Evolutionary conservation across 495 filamentous ascomycete genomes (phyloP).

Genomic region (Diplogelasinospora grovesii): DNA sequence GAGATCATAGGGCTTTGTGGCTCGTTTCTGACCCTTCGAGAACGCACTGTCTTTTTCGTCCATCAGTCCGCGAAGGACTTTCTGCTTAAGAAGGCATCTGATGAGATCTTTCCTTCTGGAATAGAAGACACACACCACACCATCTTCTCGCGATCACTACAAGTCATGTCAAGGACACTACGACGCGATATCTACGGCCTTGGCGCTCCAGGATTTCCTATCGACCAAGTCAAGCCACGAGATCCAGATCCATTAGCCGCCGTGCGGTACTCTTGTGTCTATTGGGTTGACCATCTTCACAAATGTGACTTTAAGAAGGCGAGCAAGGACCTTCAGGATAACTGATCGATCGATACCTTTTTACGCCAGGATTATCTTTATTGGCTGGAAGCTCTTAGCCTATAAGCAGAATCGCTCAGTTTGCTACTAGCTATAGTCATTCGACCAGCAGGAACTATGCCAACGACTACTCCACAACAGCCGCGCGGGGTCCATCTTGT

Average conservation of each 20-base stretch:
- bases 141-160: slow-evolving; percentile 26
- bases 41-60: slow-evolving; percentile 30
- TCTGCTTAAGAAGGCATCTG: slow-evolving; percentile 7
- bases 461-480: no score
- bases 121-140: slow-evolving; percentile 14
- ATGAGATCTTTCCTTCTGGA: slow-evolving; percentile 15
- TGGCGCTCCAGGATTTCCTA: slow-evolving; percentile 1
- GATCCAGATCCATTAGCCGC: slow-evolving; percentile 24
- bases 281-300: slow-evolving; percentile 30
- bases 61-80: slow-evolving; percentile 42
- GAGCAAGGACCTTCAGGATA: no score
- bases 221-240: slow-evolving; percentile 8
- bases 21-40: slow-evolving; percentile 27
- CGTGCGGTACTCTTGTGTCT: slow-evolving; percentile 29
- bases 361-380: no score
- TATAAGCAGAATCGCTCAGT: no score
- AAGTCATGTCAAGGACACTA: slow-evolving; percentile 8
- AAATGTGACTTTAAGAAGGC: no score
- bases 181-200: slow-evolving; percentile 14
- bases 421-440: no score
- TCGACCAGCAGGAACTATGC: no score
- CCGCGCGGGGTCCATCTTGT: no score
- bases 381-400: no score
- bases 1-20: slow-evolving; percentile 21
- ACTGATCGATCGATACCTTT: no score